Conservation (phyloP, 345 rosid species). For the Raphanus sativus region DNA sequence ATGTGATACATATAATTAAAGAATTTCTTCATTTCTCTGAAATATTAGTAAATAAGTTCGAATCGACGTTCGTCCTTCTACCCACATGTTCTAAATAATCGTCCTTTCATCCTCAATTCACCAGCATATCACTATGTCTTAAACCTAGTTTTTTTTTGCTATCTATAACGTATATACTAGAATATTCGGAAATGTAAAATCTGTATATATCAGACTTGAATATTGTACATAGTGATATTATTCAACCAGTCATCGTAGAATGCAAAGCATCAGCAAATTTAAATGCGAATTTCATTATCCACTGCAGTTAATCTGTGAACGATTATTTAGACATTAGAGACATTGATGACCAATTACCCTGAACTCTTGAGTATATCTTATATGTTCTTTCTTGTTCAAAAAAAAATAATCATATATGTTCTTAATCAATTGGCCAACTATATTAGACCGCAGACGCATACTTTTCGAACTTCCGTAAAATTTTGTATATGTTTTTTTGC, state of each 20-base stretch:
- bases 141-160: neutral
- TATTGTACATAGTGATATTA: neutral
- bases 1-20: neutral
- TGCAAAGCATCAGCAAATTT: neutral
- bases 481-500: neutral
- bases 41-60: neutral
- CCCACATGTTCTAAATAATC: neutral
- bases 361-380: neutral
- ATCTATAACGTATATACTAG: neutral
- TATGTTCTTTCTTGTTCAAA: neutral
- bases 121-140: neutral
- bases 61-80: neutral
- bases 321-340: neutral
- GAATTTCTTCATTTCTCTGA: neutral
- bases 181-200: neutral
- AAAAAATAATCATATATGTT: neutral
- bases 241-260: neutral
- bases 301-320: neutral
- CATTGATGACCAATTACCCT: neutral
- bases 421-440: neutral
- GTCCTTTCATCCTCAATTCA: neutral
- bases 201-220: neutral
- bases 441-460: slow-evolving; percentile 3
- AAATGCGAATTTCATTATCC: neutral
- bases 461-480: neutral